Base-by-base conservation (phyloP, 192 early-diverging fungal species). In the Rhizoclosmatium sp. region DNA sequence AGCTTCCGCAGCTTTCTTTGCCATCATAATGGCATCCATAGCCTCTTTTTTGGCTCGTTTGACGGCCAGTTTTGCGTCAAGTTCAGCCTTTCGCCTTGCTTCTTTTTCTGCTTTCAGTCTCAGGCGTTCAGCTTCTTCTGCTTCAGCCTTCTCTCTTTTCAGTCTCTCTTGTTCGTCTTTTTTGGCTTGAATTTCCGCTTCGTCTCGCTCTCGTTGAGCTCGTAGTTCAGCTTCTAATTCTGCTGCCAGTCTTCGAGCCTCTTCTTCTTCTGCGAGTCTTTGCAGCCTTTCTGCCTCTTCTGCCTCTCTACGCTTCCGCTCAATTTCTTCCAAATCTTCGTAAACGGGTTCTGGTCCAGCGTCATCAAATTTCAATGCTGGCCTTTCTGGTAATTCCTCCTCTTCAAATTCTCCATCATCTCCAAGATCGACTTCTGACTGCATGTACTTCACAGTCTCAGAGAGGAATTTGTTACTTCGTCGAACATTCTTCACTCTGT, bases 81-180 rank as follows among this genome's bases (percentile, higher is more conserved):
- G 48, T 31, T 56, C 65, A 12, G 61, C 64, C 9, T 77, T 65
- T 66, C 75, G 62, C 12, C 47, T 77, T 1, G 75, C 42, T 14
- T 70, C 70, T 14, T 46, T 69, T 66, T 80, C 71, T 21, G 82
- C 84, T 47, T 59, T 60, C n/a, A 82, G 65, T 49, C 66, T 40
- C 3, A 76, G 69, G 39, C 51, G 41, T 21, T 77, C 75, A 0
- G 75, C 61, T 62, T 70, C 75, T 79, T 81, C 70, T 65, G 54
- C 59, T 65, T 76, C 59, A 75, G 59, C 61, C 31, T 75, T 61
- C 44, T 42, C 62, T 61, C 69, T 58, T 4, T 10, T 56, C 3
- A 71, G 45, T 14, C 68, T 4, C 10, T 70, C 77, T 48, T 70
- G 44, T 71, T 78, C 69, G 19, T 59, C 59, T 70, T 68, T 47